Base-by-base conservation (phyloP, 768 basidiomycete genomes). In the Boletus rex-veris region DNA sequence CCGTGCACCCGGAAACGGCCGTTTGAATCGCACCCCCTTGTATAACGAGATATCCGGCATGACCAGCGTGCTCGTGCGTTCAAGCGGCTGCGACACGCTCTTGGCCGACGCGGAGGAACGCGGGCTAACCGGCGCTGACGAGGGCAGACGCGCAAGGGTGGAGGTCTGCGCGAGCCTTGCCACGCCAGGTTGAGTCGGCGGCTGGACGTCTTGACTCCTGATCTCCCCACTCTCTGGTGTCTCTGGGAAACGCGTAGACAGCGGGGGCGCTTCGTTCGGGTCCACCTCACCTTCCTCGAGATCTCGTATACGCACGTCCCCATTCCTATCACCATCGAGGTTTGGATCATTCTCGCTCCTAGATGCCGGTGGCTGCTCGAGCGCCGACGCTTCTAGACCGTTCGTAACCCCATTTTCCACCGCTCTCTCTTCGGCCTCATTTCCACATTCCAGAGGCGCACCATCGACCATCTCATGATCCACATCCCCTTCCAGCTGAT, bases 21-120 rank as follows among this genome's bases (percentile, higher is more conserved):
- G 60, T 42, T 53, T 68, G 44, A 62, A 67, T 45, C 67, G 56
- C 3, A 64, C 39, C 1, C 59, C 50, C 42, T 52, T 54, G 48
- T 62, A 68, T 31, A 19, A 58, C 18, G 66, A 68, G 18, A 67
- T 56, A 24, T 66, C 60, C 5, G 66, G 66, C 36, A 68, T 58
- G 4, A 50, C 44, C 16, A 68, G 7, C 38, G 43, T n/a, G 12
- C 51, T 33, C 19, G 44, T 0, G 12, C 26, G 26, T 10, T 35
- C 19, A 11, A 50, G 16, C 15, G 45, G 31, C 38, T 53, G 56
- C 14, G 55, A 50, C 7, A 30, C 36, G 14, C 37, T 46, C 44
- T n/a, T 31, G 28, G 15, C 15, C 9, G 55, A 49, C 18, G 15
- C 26, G 9, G 49, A 37, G 11, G 50, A 33, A n/a, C 38, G 30